Evolutionary conservation across 2,329 filamentous ascomycete species (phyloP).

Genomic region (Colletotrichum sp.): DNA sequence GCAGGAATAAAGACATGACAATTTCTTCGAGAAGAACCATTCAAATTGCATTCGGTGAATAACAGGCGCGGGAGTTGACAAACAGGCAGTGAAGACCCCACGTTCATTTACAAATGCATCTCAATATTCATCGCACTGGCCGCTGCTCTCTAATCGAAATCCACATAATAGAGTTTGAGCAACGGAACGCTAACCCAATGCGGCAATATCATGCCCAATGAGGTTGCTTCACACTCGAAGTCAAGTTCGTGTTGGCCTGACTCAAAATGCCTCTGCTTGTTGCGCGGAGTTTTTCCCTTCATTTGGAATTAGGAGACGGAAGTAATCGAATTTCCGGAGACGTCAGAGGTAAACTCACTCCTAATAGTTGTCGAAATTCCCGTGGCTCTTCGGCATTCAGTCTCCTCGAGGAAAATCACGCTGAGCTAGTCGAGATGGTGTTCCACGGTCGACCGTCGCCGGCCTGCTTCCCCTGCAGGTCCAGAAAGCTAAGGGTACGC

Average conservation of each 20-base stretch:
- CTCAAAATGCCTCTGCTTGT: background rate
- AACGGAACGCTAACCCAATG: background rate
- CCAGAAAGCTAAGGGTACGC: conserved; percentile 26
- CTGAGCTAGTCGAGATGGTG: conserved; percentile 20
- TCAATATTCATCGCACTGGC: background rate
- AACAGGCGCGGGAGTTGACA: background rate
- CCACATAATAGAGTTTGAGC: background rate
- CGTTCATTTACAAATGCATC: background rate
- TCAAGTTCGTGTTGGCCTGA: background rate
- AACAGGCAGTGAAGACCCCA: background rate
- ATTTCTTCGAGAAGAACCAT: fast-evolving
- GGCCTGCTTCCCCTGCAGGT: conserved; percentile 28
- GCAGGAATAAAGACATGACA: background rate
- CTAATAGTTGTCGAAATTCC: background rate
- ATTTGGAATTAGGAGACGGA: background rate
- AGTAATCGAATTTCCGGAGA: background rate
- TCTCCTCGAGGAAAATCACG: background rate
- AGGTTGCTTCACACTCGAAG: background rate
- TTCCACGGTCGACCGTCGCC: conserved; percentile 25
- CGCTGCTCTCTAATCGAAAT: background rate
- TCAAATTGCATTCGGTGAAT: background rate
- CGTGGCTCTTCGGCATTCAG: background rate
- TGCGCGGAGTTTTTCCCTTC: background rate
- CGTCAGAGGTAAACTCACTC: background rate
- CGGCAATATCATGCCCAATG: background rate